These are phyloP conservation scores for Waltiozyma sp. DNA, from an alignment of 1,139 yeast genomes.

Conservation along the genomic window DNA sequence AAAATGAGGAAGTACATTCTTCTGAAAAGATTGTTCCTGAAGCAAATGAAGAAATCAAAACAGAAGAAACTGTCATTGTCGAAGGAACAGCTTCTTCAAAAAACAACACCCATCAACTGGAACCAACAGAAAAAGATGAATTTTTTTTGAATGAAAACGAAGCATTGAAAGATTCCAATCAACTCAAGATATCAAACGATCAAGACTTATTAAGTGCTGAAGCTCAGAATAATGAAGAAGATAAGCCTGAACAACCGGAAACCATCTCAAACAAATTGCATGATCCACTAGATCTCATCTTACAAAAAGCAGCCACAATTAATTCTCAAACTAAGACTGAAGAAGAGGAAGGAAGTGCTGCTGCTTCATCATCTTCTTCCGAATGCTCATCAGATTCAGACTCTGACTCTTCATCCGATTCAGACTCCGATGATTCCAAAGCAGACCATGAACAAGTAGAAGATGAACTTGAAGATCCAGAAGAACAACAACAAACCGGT, in stretches of 20 bases:
- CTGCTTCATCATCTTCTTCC: too few relatives aligned
- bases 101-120: too few relatives aligned
- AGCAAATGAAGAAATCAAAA: too few relatives aligned
- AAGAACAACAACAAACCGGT: background rate
- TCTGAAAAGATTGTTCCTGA: too few relatives aligned
- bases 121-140: too few relatives aligned
- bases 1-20: too few relatives aligned
- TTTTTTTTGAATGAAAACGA: too few relatives aligned
- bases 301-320: background rate
- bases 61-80: too few relatives aligned
- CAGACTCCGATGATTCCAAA: background rate
- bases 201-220: background rate
- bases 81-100: too few relatives aligned
- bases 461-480: background rate
- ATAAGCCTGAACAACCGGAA: background rate
- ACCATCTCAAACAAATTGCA: background rate
- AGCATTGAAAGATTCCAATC: too few relatives aligned
- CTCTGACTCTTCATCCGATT: background rate
- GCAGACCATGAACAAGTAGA: background rate
- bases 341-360: background rate
- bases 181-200: too few relatives aligned
- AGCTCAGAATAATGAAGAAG: background rate
- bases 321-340: background rate
- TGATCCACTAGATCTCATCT: background rate
- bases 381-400: background rate